phyloP scores from a whole-genome alignment of 768 basidiomycete species.

The Lactifluus volemus region DNA sequence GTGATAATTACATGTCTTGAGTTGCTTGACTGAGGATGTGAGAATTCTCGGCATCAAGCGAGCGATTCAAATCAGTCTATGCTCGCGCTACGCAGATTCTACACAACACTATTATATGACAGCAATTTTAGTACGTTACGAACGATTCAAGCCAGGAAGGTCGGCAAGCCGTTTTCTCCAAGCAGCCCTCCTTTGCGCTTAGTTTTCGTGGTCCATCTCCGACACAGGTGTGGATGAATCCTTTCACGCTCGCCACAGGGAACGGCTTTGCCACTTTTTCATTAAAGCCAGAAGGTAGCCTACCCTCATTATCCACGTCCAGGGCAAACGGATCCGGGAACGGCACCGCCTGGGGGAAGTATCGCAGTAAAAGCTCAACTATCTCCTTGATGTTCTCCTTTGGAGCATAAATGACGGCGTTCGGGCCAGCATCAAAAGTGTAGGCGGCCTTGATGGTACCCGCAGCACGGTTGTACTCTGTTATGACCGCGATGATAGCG shows the following conservation, averaged over 20 bases:
- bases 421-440: constrained; percentile 98
- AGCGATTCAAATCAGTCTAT: background rate
- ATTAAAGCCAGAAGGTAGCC: constrained; percentile 67
- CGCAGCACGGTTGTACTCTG: constrained; percentile 84
- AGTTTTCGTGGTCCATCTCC: constrained; percentile 85
- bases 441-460: constrained; percentile 81
- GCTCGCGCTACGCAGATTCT: background rate
- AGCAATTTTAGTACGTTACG: background rate
- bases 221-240: constrained; percentile 85
- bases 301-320: constrained; percentile 36
- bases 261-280: constrained; percentile 64
- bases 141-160: constrained; percentile 31
- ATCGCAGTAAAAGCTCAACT: constrained; percentile 62
- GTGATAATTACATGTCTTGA: no score
- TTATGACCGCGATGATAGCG: constrained; percentile 85
- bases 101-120: background rate
- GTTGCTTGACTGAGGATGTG: no score
- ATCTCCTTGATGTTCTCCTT: constrained; percentile 73
- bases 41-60: background rate
- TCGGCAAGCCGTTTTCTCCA: constrained; percentile 61
- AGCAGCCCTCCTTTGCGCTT: constrained; percentile 53
- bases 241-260: constrained; percentile 71
- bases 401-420: constrained; percentile 92
- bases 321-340: constrained; percentile 73
- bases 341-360: constrained; percentile 76